These are phyloP conservation scores for Fusarium goolgardi DNA, from an alignment of 2,329 filamentous ascomycete genomes.

Conservation along the genomic window DNA sequence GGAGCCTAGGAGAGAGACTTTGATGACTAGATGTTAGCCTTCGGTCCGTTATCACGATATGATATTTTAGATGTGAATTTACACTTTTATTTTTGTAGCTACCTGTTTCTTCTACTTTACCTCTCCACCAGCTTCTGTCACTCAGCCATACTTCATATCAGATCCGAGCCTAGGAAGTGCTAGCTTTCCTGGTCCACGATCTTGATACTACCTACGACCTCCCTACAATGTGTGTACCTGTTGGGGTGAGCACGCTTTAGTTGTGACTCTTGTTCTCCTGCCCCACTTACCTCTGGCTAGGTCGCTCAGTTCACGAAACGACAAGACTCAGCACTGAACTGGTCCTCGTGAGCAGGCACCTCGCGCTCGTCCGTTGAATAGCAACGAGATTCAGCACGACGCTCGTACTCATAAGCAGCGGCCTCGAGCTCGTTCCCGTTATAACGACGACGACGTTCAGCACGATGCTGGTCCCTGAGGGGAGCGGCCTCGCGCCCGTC, in stretches of 20 bases:
- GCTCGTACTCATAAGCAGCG: too few relatives aligned
- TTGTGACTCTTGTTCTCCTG: fast-evolving
- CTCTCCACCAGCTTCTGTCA: background rate
- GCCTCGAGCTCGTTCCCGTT: too few relatives aligned
- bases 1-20: too few relatives aligned
- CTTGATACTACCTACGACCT: background rate
- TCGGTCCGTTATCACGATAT: too few relatives aligned
- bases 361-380: too few relatives aligned
- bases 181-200: fast-evolving
- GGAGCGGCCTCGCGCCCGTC: too few relatives aligned
- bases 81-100: background rate
- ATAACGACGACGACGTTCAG: too few relatives aligned
- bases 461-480: too few relatives aligned
- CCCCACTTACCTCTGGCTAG: background rate
- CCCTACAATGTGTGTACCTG: fast-evolving
- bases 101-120: background rate
- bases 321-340: background rate
- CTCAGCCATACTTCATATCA: background rate
- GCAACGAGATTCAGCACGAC: too few relatives aligned
- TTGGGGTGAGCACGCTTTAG: fast-evolving
- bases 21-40: background rate
- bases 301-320: background rate
- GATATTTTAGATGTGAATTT: too few relatives aligned
- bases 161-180: fast-evolving
- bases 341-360: background rate